Base-by-base conservation (phyloP, 73 alveolate genomes). In the Paramecium pentaurelia region DNA sequence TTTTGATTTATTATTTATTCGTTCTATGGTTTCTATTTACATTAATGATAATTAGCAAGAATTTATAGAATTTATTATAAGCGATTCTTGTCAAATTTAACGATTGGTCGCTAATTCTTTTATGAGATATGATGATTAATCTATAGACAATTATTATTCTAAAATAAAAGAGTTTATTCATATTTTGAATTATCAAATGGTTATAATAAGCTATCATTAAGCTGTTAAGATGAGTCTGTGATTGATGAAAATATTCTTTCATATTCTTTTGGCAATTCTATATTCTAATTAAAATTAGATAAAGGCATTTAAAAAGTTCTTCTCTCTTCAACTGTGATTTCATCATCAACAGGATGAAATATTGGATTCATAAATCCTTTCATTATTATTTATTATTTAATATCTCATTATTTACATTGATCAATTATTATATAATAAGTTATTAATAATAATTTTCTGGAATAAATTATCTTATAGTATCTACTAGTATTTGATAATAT, bases 321-420 rank as follows among this genome's bases (percentile, higher is more conserved):
- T 64, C 84, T 64, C 14, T 34, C 47, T 64, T 64, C 84, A 25
- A 64, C 84, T 32, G 2, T 9, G 12, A 64, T 64, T 16, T 64
- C 14, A 12, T 64, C 47, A 64, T 64, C 54, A 16, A 64, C 84
- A 64, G 51, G 84, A 4, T 64, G 22, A 14, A 64, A 64, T 3
- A 64, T 64, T 64, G 84, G 84, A 64, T 64, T 64, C 51, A 64
- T n/a, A 64, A 64, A 64, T 64, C 84, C 84, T 64, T 64, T 64
- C 84, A 64, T 64, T 54, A 18, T 54, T 54, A 54, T 18, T 54
- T 54, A 54, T 54, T 54, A 54, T 54, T 54, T 20, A 54, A 54
- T 54, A 54, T 54, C 70, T 54, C 70, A 54, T 18, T 54, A 16
- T 6, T 5, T 34, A 34, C 25, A 34, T 34, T 54, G 20, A 54